A percentile compares a stretch with the other conserved stretches of the same genome.
Evolutionary conservation across 345 rosid species (phyloP).

Genomic region (Erysimum cheiranthoides): DNA sequence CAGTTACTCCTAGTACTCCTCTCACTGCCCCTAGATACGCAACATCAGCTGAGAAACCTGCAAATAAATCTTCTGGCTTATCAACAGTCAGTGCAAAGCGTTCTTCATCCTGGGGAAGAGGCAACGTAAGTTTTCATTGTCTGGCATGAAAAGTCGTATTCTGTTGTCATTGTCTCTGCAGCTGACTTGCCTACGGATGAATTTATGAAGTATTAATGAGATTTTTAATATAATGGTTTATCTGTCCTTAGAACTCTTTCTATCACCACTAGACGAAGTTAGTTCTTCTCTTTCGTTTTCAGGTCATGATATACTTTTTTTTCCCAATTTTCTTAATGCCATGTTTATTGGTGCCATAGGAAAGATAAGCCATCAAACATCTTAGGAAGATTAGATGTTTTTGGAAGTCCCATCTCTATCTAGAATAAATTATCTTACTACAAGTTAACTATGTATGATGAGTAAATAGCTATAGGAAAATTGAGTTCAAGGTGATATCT

Average conservation of each 20-base stretch:
- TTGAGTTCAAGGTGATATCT: background rate
- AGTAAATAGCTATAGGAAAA: background rate
- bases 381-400: conserved; percentile 12
- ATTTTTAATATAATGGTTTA: background rate
- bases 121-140: conserved; percentile 60
- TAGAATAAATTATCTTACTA: background rate
- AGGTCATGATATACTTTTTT: background rate
- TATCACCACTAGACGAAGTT: background rate
- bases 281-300: conserved; percentile 15
- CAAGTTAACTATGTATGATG: background rate
- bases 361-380: background rate
- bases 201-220: background rate
- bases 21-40: conserved; percentile 60
- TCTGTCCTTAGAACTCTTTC: background rate
- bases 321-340: background rate
- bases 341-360: background rate
- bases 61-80: conserved; percentile 61
- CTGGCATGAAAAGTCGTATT: conserved; percentile 25
- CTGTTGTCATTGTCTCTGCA: conserved; percentile 10
- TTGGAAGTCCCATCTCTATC: background rate
- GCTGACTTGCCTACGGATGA: background rate
- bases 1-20: conserved; percentile 67
- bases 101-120: conserved; percentile 91
- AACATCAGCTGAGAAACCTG: conserved; percentile 64
- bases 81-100: conserved; percentile 58